phyloP scores from a whole-genome alignment of 371 early-diverging fungal genomes.

The Rhizopus arrhizus region DNA sequence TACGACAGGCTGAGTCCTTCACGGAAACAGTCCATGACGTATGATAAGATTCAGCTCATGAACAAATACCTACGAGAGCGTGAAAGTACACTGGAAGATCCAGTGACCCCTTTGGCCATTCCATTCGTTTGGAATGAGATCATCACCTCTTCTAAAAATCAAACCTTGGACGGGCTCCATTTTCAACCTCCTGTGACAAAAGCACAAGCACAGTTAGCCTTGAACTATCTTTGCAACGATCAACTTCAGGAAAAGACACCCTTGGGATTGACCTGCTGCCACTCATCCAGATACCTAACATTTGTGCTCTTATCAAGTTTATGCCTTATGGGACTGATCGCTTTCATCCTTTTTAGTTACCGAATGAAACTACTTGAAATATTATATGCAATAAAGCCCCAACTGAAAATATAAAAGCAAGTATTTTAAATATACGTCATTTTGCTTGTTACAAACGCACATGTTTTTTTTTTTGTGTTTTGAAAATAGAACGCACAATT shows the following conservation, averaged over 20 bases:
- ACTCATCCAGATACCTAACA: no score
- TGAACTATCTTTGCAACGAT: conserved; percentile 67
- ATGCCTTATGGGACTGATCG: no score
- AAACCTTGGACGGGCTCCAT: conserved; percentile 68
- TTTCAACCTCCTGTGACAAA: conserved; percentile 48
- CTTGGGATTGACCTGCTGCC: no score
- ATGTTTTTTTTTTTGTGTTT: background rate
- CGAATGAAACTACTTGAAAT: no score
- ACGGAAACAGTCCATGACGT: conserved; percentile 42
- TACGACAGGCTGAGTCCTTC: conserved; percentile 38
- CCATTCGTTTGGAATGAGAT: conserved; percentile 61
- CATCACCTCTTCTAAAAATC: conserved; percentile 30
- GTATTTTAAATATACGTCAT: no score
- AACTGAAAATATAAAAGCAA: background rate
- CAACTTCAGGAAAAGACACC: background rate
- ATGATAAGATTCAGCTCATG: conserved; percentile 55
- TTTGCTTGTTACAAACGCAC: no score
- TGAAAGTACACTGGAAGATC: conserved; percentile 1
- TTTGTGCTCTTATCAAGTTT: no score
- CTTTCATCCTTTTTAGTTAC: no score
- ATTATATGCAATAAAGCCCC: no score
- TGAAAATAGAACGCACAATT: no score
- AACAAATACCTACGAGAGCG: conserved; percentile 51
- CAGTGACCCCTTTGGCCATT: conserved; percentile 40
- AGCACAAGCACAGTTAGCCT: conserved; percentile 58